Conservation (phyloP, 345 rosid genomes). For the Aegle marmelos region DNA sequence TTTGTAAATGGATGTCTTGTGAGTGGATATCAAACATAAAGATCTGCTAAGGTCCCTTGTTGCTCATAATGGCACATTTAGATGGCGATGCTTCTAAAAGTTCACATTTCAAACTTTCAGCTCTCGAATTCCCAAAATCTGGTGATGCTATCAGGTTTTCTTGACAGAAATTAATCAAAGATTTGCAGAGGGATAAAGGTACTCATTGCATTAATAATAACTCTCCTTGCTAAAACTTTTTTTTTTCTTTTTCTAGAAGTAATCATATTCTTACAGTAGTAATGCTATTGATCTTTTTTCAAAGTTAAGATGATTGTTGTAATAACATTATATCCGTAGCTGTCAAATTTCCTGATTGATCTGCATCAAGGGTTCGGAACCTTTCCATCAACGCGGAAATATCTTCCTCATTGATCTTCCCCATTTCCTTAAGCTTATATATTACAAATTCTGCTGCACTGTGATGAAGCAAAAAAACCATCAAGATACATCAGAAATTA, state of each 20-base stretch:
- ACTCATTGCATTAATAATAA: background rate
- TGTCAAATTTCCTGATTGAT: constrained; percentile 51
- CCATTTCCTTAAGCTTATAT: constrained; percentile 47
- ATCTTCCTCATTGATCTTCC: constrained; percentile 46
- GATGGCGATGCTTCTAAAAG: background rate
- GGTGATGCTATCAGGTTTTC: background rate
- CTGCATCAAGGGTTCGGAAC: constrained; percentile 42
- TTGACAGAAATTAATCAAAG: background rate
- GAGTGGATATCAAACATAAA: background rate
- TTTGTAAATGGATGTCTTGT: background rate
- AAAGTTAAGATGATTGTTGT: background rate
- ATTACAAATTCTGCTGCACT: constrained; percentile 51
- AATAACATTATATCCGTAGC: constrained; percentile 25
- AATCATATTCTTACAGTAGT: background rate
- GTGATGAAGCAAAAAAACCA: background rate
- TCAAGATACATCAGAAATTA: background rate
- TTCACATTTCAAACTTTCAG: background rate
- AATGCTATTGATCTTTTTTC: background rate
- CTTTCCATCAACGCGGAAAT: constrained; percentile 34
- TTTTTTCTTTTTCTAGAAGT: no score
- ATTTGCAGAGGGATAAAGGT: background rate
- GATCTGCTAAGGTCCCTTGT: background rate
- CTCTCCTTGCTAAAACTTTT: background rate
- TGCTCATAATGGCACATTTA: background rate
- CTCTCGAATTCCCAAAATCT: background rate